phyloP scores from a whole-genome alignment of 495 filamentous ascomycete genomes.

The Tuber borchii region DNA sequence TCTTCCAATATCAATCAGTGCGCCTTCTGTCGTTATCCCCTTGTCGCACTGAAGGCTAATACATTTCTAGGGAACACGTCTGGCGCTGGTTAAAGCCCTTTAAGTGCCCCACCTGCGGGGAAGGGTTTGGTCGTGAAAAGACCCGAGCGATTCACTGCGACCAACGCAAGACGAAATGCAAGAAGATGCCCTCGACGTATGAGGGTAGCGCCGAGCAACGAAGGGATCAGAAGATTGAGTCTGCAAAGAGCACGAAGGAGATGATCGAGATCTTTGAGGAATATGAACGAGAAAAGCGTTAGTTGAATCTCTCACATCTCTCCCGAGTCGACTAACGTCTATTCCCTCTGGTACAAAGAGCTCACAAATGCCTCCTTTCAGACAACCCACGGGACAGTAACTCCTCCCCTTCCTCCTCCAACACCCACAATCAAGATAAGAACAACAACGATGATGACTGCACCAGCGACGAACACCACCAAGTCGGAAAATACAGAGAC shows the following conservation, averaged over 20 bases:
- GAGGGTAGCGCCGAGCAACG: constrained; percentile 27
- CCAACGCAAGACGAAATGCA: constrained; percentile 39
- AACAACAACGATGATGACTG: neutral
- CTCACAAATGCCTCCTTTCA: constrained; percentile 16
- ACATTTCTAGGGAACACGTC: constrained; percentile 35
- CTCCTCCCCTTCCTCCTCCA: neutral
- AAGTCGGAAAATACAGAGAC: neutral
- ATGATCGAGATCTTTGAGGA: constrained; percentile 37
- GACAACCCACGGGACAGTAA: neutral
- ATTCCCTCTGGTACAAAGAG: constrained; percentile 5
- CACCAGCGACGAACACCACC: neutral
- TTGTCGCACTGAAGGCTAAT: constrained; percentile 10
- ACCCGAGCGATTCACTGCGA: constrained; percentile 38
- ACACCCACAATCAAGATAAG: neutral
- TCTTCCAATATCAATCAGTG: neutral
- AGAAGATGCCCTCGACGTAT: constrained; percentile 19
- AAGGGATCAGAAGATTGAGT: constrained; percentile 31
- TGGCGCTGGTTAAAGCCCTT: constrained; percentile 41
- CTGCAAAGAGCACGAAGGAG: constrained; percentile 36
- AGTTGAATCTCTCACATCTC: constrained; percentile 2
- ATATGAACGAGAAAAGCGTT: constrained; percentile 36
- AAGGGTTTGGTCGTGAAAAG: constrained; percentile 41
- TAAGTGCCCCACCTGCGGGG: constrained; percentile 33
- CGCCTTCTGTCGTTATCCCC: neutral
- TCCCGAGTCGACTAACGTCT: constrained; percentile 10